Conservation (phyloP, 192 early-diverging fungal genomes). For the Obelidium mucronatum region DNA sequence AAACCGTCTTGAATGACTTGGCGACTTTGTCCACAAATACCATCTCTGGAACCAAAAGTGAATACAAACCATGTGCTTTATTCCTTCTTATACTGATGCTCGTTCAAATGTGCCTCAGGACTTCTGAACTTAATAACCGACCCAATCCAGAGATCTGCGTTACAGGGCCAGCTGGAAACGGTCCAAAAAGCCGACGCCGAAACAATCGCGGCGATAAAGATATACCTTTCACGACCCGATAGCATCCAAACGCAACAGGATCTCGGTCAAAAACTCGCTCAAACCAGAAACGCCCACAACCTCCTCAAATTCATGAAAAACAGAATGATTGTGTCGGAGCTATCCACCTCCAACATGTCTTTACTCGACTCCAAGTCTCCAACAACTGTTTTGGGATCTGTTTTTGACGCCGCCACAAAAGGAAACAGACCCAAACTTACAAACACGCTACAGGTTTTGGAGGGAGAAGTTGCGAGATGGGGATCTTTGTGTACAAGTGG, state of each 20-base stretch:
- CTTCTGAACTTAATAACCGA: constrained; percentile 27
- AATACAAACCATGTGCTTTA: constrained; percentile 5
- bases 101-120: background rate
- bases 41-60: constrained; percentile 32
- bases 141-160: constrained; percentile 15
- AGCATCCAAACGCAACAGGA: constrained; percentile 20
- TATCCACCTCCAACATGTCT: constrained; percentile 15
- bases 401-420: constrained; percentile 29
- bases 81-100: background rate
- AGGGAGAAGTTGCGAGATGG: constrained; percentile 26
- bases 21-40: constrained; percentile 16
- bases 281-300: constrained; percentile 17
- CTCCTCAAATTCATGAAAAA: constrained; percentile 39
- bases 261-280: constrained; percentile 16
- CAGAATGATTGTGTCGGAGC: constrained; percentile 38
- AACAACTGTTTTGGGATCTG: constrained; percentile 19
- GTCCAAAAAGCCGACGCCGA: constrained; percentile 26
- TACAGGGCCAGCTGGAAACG: constrained; percentile 22
- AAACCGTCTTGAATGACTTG: constrained; percentile 31
- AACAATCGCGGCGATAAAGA: constrained; percentile 7
- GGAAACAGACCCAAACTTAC: constrained; percentile 33
- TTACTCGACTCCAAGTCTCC: constrained; percentile 17
- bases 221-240: background rate
- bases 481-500: constrained; percentile 21
- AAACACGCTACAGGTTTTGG: constrained; percentile 25